Percentiles rank a stretch among this genome's conserved stretches.
Evolutionary conservation across 1,284 basidiomycete genomes (phyloP).

Genomic region (Pterulicium gracile): DNA sequence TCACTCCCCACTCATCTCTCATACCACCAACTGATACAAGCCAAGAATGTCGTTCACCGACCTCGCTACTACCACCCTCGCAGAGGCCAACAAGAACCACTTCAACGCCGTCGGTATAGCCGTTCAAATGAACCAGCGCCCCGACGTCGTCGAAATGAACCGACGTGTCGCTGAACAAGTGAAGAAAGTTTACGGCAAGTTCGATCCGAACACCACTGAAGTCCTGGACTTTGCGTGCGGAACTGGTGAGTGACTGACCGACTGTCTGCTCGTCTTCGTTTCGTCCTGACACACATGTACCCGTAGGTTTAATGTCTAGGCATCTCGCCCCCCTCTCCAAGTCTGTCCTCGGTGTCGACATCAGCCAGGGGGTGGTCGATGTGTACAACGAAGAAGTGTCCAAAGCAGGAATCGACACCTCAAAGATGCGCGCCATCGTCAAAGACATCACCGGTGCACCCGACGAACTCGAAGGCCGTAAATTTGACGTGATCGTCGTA

Average conservation of each 20-base stretch:
- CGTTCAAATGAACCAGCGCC: background rate
- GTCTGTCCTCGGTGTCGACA: slow-evolving; percentile 58
- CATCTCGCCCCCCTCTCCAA: slow-evolving; percentile 42
- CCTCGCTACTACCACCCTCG: background rate
- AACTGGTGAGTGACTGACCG: slow-evolving; percentile 19
- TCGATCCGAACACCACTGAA: slow-evolving; percentile 25
- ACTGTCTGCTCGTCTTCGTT: background rate
- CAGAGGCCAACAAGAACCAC: background rate
- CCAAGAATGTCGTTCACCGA: no score
- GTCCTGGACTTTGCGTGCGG: slow-evolving; percentile 37
- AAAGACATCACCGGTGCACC: slow-evolving; percentile 33
- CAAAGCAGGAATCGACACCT: slow-evolving; percentile 44
- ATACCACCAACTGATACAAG: no score
- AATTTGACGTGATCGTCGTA: slow-evolving; percentile 56
- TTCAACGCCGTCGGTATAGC: background rate
- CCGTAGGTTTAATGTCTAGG: slow-evolving; percentile 46
- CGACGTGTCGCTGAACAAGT: background rate
- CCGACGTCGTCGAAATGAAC: background rate
- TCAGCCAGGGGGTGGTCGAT: slow-evolving; percentile 56
- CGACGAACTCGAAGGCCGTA: slow-evolving; percentile 35
- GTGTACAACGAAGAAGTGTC: slow-evolving; percentile 44
- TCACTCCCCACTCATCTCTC: no score
- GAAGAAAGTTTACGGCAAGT: slow-evolving; percentile 9
- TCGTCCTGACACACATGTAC: no score
- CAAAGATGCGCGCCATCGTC: slow-evolving; percentile 53